Conservation (phyloP, 257 asterid species). For the Jasminum sambac region DNA sequence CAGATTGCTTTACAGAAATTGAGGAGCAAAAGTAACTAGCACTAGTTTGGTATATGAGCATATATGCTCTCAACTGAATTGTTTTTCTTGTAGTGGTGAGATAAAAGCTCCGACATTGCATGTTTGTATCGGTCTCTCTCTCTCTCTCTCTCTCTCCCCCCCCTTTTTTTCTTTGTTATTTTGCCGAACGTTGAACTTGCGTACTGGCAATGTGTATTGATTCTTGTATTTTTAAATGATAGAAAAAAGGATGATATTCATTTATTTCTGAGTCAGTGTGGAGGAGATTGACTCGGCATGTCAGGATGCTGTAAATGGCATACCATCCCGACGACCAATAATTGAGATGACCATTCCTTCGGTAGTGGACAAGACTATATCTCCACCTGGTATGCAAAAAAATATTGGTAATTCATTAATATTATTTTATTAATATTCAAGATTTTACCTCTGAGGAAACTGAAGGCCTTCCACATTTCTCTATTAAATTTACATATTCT, state of each 20-base stretch:
- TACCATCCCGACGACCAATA: conserved; percentile 81
- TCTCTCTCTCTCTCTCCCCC: too few relatives aligned
- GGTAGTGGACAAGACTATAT: conserved; percentile 77
- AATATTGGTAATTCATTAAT: conserved; percentile 13
- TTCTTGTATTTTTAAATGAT: conserved; percentile 22
- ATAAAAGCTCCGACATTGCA: background rate
- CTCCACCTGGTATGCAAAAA: conserved; percentile 69
- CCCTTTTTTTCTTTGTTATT: too few relatives aligned
- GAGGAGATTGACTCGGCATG: conserved; percentile 81
- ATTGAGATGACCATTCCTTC: conserved; percentile 99
- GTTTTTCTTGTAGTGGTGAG: conserved; percentile 3
- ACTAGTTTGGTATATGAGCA: background rate
- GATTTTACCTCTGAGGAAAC: conserved; percentile 8
- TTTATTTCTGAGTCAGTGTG: conserved; percentile 49
- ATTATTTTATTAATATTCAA: background rate
- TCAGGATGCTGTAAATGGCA: conserved; percentile 69
- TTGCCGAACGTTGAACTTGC: background rate
- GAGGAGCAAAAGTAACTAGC: too few relatives aligned
- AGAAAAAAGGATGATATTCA: conserved; percentile 19
- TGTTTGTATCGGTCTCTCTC: background rate
- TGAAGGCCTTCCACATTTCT: background rate
- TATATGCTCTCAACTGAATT: background rate
- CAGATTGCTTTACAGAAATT: too few relatives aligned
- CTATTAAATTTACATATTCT: background rate
- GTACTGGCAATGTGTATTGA: background rate